A percentile compares a stretch with the other conserved stretches of the same genome.
Conservation (phyloP, 129 eudicot species). For the Saposhnikovia divaricata region DNA sequence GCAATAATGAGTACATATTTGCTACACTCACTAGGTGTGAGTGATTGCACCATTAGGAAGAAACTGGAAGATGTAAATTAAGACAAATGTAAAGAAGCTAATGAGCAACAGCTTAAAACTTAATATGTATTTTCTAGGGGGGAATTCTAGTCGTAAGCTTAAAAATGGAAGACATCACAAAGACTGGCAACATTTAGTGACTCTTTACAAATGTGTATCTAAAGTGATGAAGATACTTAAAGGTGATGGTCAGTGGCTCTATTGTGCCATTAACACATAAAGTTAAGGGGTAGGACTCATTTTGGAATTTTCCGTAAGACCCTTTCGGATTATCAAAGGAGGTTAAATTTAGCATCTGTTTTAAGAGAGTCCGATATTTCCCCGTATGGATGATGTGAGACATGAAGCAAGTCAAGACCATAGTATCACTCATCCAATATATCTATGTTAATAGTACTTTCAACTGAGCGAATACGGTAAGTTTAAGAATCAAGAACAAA, state of each 20-base stretch:
- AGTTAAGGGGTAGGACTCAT: neutral
- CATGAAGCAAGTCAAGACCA: neutral
- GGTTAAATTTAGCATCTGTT: neutral
- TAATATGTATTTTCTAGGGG: too few species aligned
- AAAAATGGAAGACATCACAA: too few species aligned
- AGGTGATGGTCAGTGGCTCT: neutral
- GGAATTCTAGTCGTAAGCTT: too few species aligned
- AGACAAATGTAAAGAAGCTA: neutral
- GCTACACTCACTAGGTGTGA: neutral
- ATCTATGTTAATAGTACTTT: neutral
- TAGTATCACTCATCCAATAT: neutral
- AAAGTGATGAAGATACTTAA: too few species aligned
- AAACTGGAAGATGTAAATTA: neutral
- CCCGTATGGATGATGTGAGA: neutral
- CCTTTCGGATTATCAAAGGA: neutral
- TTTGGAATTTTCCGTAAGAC: neutral
- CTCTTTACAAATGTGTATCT: neutral
- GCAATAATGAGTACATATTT: too few species aligned
- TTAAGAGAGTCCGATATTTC: neutral
- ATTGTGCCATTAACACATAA: too few species aligned
- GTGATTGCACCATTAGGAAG: neutral
- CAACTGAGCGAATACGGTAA: neutral
- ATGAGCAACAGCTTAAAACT: neutral
- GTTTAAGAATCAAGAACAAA: neutral
- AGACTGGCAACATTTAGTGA: too few species aligned